phyloP scores from a whole-genome alignment of 805 yeast species.

The Ogataea zsoltii region DNA sequence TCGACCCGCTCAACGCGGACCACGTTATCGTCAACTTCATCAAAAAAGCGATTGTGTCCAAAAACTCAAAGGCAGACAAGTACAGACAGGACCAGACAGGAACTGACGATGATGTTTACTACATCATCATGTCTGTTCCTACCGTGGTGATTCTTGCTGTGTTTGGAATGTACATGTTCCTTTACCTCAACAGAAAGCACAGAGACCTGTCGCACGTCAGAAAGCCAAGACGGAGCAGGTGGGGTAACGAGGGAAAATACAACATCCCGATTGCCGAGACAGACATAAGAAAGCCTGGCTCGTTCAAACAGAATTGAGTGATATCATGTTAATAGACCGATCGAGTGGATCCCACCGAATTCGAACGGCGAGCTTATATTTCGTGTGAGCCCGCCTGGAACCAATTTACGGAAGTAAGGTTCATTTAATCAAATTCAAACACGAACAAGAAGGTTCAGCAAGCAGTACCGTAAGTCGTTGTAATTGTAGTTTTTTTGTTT shows the following conservation, averaged over 20 bases:
- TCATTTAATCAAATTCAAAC: not conserved
- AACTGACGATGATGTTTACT: slow-evolving; percentile 46
- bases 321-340: not conserved
- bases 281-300: slow-evolving; percentile 30
- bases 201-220: slow-evolving; percentile 52
- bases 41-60: slow-evolving; percentile 55
- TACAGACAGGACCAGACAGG: slow-evolving; percentile 40
- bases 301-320: slow-evolving; percentile 16
- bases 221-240: slow-evolving; percentile 36
- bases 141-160: slow-evolving; percentile 61
- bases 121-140: slow-evolving; percentile 68
- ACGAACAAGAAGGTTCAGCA: too few species aligned
- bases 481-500: too few species aligned
- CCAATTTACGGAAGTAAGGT: too few species aligned
- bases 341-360: too few species aligned
- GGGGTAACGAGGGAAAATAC: slow-evolving; percentile 34
- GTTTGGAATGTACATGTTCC: slow-evolving; percentile 64
- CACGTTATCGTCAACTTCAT: slow-evolving; percentile 47
- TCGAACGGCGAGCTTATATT: too few species aligned
- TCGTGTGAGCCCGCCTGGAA: too few species aligned
- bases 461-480: too few species aligned
- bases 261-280: slow-evolving; percentile 29
- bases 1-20: slow-evolving; percentile 46
- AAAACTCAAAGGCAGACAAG: slow-evolving; percentile 39
- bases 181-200: slow-evolving; percentile 54